Conservation (phyloP, 371 early-diverging fungal species). For the Mortierella sp. region DNA sequence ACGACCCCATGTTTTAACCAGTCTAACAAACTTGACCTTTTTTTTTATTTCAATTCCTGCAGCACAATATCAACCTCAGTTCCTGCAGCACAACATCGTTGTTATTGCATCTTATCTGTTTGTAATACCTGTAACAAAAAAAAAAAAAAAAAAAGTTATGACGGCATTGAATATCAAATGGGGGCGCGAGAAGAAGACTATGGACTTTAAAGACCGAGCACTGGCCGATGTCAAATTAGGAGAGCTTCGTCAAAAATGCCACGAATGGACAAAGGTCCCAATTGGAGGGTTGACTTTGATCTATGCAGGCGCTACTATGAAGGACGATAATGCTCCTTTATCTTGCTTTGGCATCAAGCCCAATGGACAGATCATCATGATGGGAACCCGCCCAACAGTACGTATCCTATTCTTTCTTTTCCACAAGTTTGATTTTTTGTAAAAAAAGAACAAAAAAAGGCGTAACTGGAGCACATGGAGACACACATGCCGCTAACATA, state of each 20-base stretch:
- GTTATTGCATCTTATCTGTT: no score
- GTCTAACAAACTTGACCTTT: neutral
- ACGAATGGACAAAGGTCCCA: constrained; percentile 44
- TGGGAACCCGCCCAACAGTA: constrained; percentile 71
- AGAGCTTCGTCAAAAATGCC: constrained; percentile 42
- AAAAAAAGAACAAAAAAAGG: constrained; percentile 51
- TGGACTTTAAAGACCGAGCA: constrained; percentile 27
- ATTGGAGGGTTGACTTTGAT: constrained; percentile 49
- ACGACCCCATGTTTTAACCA: no score
- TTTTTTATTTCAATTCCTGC: neutral
- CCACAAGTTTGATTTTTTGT: neutral
- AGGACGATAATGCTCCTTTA: constrained; percentile 72
- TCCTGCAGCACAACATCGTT: no score
- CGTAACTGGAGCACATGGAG: no score
- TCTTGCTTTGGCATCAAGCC: constrained; percentile 67
- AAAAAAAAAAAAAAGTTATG: constrained; percentile 13
- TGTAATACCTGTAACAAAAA: no score
- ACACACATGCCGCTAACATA: neutral
- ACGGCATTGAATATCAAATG: constrained; percentile 36
- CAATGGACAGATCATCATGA: constrained; percentile 62
- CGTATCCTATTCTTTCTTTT: neutral
- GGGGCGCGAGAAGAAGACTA: constrained; percentile 37
- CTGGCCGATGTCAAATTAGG: constrained; percentile 40
- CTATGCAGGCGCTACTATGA: constrained; percentile 64
- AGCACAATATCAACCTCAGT: no score